Evolutionary conservation across 2,329 filamentous ascomycete genomes (phyloP).

Genomic region (Emmonsiellopsis sp.): DNA sequence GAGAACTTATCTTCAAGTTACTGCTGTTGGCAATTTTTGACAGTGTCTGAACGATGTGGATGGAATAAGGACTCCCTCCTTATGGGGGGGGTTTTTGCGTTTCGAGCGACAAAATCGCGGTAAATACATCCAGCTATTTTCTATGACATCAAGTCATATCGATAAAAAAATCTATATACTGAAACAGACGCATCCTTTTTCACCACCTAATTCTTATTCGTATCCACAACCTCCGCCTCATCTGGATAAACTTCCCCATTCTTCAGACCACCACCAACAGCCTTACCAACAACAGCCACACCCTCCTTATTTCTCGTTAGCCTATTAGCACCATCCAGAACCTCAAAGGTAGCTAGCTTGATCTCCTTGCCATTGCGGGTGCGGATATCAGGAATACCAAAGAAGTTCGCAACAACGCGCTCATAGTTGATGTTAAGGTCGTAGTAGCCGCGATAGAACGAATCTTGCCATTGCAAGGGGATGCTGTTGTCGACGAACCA

Average conservation of each 20-base stretch:
- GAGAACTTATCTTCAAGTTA: no score
- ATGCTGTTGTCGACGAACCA: constrained; percentile 44
- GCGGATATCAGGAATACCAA: constrained; percentile 52
- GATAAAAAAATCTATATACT: background rate
- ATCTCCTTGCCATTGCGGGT: constrained; percentile 56
- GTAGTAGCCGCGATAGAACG: constrained; percentile 67
- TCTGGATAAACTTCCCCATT: background rate
- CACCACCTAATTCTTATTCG: background rate
- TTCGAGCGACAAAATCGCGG: background rate
- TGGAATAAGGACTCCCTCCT: no score
- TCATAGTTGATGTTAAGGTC: constrained; percentile 52
- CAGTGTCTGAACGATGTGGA: no score
- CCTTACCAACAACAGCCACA: background rate
- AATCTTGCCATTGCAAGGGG: constrained; percentile 63
- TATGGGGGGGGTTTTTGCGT: no score
- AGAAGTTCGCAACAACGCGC: constrained; percentile 55
- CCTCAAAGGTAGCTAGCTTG: constrained; percentile 54
- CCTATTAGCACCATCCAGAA: constrained; percentile 1
- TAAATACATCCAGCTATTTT: background rate
- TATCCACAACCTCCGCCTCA: background rate
- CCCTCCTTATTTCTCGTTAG: constrained; percentile 1
- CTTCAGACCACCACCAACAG: constrained; percentile 1
- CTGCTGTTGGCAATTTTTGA: no score
- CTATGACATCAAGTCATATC: background rate
- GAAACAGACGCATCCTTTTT: background rate